Evolutionary conservation across 2,329 filamentous ascomycete genomes (phyloP), one percentile per base, ranked within the genome.

Genomic region (Botryotinia calthae): DNA sequence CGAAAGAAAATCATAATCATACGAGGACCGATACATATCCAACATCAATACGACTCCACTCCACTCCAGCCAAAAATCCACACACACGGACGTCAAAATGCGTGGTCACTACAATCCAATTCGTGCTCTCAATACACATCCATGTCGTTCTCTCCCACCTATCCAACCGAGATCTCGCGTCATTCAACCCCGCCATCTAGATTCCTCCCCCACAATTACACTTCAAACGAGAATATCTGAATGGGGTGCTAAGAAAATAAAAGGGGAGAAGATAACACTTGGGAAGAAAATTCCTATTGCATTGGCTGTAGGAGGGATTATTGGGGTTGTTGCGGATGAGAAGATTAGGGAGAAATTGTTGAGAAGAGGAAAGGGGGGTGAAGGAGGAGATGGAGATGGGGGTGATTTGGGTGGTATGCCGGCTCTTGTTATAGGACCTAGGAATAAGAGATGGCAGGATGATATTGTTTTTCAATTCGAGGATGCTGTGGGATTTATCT

Each of bases 221-320:
- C 2, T 28, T 63, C 22, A 40, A 18, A 40, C 59, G 12, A 63
- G 7, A 42, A 42, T 63, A 6, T 18, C 20, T 12, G 4, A 28
- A 63, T 28, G 59, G 59, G 42, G 59, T 37, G 6, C 3, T 18
- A 63, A 44, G 25, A 42, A 63, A 28, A 28, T 10, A 8, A 28
- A 44, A 16, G 59, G 25, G 25, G 59, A 44, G 59, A 63, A 16
- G 16, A 44, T 42, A 9, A 10, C 6, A 20, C 91, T 98, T 78
- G 89, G 99, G 72, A 89, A 99, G 78, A 98, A 98, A 81, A 96
- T 99, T 84, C 89, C 99, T 70, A 95, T 99, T 25, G 96, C 96
- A 56, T 91, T 98, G 85, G 93, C 95, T 6, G 94, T 97, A 82
- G 90, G 96, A 76, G 87, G 98, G 75, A 90, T 93, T 34, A 88